A percentile compares a stretch with the other conserved stretches of the same genome.
Conservation (phyloP, 2,329 filamentous ascomycete genomes). For the Pestalotiopsis sp. region DNA sequence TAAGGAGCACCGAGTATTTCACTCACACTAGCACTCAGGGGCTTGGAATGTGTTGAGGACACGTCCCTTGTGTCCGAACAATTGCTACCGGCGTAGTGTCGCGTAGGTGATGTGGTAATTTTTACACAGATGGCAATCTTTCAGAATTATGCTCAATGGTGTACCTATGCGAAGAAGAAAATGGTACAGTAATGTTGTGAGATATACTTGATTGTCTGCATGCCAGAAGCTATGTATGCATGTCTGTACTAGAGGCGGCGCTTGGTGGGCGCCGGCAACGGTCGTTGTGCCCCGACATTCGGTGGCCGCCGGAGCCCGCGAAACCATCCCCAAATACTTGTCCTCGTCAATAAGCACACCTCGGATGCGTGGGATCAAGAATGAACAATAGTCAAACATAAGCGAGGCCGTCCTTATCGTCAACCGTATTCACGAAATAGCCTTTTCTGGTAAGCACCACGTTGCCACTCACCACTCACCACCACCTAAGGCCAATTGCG, state of each 20-base stretch:
- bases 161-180: background rate
- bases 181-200: background rate
- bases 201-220: background rate
- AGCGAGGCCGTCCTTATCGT: background rate
- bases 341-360: background rate
- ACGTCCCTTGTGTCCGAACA: background rate
- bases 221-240: slow-evolving; percentile 3
- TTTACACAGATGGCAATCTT: background rate
- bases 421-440: background rate
- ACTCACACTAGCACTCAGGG: background rate
- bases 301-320: slow-evolving; percentile 13
- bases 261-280: background rate
- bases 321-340: background rate
- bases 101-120: background rate
- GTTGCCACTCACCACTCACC: background rate
- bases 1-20: background rate
- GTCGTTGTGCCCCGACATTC: background rate
- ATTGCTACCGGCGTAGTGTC: background rate
- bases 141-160: background rate
- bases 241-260: background rate
- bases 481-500: background rate
- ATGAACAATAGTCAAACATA: background rate
- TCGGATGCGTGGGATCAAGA: background rate
- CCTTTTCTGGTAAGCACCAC: background rate
- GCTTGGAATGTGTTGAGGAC: background rate